These are phyloP conservation scores for Diphasiastrum complanatum DNA, from an alignment of 83 land plant species.

Conservation along the genomic window DNA sequence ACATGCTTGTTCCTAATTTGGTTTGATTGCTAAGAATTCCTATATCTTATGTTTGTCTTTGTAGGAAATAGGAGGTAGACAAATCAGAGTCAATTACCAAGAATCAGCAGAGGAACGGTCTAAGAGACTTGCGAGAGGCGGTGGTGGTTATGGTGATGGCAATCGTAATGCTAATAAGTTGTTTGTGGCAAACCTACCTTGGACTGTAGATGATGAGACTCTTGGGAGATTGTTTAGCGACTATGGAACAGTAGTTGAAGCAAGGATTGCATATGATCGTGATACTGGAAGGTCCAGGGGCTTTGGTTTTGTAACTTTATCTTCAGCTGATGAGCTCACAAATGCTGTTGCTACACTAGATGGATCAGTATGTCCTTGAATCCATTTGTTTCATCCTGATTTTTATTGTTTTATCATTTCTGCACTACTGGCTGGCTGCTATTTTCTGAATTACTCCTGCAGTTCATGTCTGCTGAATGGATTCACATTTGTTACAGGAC, in stretches of 20 bases:
- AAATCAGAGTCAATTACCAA: background rate
- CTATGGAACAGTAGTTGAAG: conserved; percentile 17
- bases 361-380: conserved; percentile 9
- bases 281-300: conserved; percentile 18
- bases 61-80: background rate
- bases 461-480: background rate
- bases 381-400: background rate
- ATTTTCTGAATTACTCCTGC: background rate
- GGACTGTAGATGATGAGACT: conserved; percentile 15
- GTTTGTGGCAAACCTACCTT: conserved; percentile 18
- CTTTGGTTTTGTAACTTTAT: conserved; percentile 20
- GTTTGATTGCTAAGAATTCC: background rate
- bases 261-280: conserved; percentile 13
- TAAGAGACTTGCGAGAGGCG: background rate
- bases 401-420: background rate
- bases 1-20: background rate
- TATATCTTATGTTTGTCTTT: background rate
- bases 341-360: conserved; percentile 8
- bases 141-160: background rate
- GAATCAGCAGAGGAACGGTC: too few species aligned
- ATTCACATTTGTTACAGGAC: conserved; percentile 3
- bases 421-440: background rate
- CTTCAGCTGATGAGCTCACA: conserved; percentile 8
- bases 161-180: conserved; percentile 3
- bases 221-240: conserved; percentile 9